These are phyloP conservation scores for Coemansia guatemalensis DNA, from an alignment of 192 early-diverging fungal species.

Conservation along the genomic window DNA sequence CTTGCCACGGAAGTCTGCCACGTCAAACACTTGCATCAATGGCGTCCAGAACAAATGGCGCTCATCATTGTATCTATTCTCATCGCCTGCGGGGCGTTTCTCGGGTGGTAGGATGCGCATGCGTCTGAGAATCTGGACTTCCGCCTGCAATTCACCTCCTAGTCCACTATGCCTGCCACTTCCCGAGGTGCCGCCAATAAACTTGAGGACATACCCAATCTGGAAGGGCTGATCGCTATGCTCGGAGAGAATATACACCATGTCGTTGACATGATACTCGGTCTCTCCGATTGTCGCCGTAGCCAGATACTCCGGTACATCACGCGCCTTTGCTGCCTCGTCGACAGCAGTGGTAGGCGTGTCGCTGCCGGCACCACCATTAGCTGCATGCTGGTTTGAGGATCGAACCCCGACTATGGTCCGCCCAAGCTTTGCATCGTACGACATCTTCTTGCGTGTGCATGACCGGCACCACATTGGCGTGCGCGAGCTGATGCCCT, in stretches of 20 bases:
- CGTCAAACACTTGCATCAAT: slow-evolving; percentile 14
- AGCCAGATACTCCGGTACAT: slow-evolving; percentile 16
- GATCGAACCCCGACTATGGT: slow-evolving; percentile 18
- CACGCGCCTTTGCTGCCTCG: background rate
- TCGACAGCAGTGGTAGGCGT: slow-evolving; percentile 2
- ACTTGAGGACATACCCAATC: slow-evolving; percentile 56
- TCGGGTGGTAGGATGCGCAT: slow-evolving; percentile 26
- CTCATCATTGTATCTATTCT: slow-evolving; percentile 39
- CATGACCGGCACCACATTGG: slow-evolving; percentile 40
- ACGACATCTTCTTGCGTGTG: slow-evolving; percentile 15
- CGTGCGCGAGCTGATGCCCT: slow-evolving; percentile 6
- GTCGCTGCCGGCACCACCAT: slow-evolving; percentile 16
- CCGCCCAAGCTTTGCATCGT: slow-evolving; percentile 18
- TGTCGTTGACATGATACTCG: slow-evolving; percentile 59
- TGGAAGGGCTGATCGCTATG: slow-evolving; percentile 50
- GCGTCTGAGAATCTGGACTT: slow-evolving; percentile 49
- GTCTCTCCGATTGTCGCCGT: slow-evolving; percentile 27
- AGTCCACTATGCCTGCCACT: background rate
- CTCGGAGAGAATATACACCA: slow-evolving; percentile 57
- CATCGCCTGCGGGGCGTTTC: slow-evolving; percentile 11
- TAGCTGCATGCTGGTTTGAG: background rate
- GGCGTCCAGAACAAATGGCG: slow-evolving; percentile 54
- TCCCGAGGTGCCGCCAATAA: slow-evolving; percentile 11
- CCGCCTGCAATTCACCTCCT: slow-evolving; percentile 11
- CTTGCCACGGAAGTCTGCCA: slow-evolving; percentile 51